Evolutionary conservation across 345 rosid species (phyloP).

Genomic region (Arabidopsis thaliana): TAIR10.1 NC_003076.8:26009501-26010000

Average conservation of each 20-base stretch:
- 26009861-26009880: conserved; percentile 97
- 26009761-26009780: not conserved
- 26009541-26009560: too few species aligned
- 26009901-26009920: conserved; percentile 81
- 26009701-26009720: not conserved
- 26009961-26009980: conserved; percentile 93
- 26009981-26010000: not conserved
- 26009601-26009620: too few species aligned
- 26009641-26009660: not conserved
- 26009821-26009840: conserved; percentile 80
- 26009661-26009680: not conserved
- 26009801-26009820: not conserved
- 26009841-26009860: conserved; percentile 90
- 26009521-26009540: too few species aligned
- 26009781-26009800: conserved; percentile 26
- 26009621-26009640: too few species aligned
- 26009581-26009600: too few species aligned
- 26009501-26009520: too few species aligned
- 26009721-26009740: not conserved
- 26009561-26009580: too few species aligned
- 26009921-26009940: conserved; percentile 83
- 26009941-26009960: conserved; percentile 86
- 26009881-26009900: conserved; percentile 78
- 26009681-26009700: conserved; percentile 10
- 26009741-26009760: not conserved